Evolutionary conservation across 352 stramenopile genomes (phyloP), one percentile per base, ranked within the genome.

Genomic region (Thalassiosira pacifica): DNA sequence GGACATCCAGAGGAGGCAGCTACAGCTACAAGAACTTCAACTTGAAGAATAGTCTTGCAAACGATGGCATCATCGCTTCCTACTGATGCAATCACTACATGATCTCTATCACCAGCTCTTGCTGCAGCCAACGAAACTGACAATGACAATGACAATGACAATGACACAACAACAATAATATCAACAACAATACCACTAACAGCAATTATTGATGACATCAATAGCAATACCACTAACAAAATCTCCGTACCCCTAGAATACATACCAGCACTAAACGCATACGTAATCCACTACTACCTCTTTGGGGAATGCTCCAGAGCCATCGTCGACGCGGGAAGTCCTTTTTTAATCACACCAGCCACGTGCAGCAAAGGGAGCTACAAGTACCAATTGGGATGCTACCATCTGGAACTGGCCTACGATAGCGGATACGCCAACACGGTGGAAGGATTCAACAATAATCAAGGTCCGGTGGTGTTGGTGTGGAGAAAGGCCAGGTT

Each of bases 371-470:
- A 68, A 27, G 29, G 45, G 45, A 55, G 19, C 3, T 81, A 77
- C 65, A 76, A 83, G 22, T 65, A 69, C 16, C 86, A 86, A 63
- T 85, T 74, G 52, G 88, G 88, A 34, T 93, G 88, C 48, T 91
- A 91, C 45, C 59, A 42, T 55, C 78, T 61, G 6, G 80, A 87
- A 9, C 31, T 26, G 24, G 79, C 80, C 0, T 59, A 29, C 11
- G 72, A 76, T 53, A 85, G 64, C 53, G 82, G 82, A 53, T 85
- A 82, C n/a, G 57, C 68, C 27, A 76, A 71, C 52, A 93, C 88
- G 3, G 76, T 88, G 40, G 85, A 93, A 78, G 66, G 74, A 29
- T 93, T 93, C 74, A 86, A 93, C 70, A 83, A 83, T 29, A 88
- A 86, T 75, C 65, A 90, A 65, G 88, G 88, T 19, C 55, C 83